Evolutionary conservation across 2,329 filamentous ascomycete genomes (phyloP).

Genomic region (Leptographium lundbergii): DNA sequence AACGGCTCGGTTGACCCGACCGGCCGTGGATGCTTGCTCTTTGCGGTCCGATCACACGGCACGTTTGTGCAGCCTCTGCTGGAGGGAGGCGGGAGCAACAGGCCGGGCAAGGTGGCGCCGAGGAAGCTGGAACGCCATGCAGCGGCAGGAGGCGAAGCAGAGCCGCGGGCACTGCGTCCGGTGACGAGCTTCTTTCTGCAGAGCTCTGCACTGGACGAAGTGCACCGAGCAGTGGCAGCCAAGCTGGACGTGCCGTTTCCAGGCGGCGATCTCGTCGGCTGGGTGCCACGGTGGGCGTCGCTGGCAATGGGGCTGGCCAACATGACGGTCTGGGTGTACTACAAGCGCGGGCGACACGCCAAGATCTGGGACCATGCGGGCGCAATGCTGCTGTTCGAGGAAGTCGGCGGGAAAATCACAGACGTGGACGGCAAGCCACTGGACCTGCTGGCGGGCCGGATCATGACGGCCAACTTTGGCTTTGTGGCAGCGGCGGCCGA

Average conservation of each 20-base stretch:
- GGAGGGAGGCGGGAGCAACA: neutral
- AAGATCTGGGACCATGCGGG: constrained; percentile 51
- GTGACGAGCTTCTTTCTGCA: constrained; percentile 34
- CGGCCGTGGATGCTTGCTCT: constrained; percentile 35
- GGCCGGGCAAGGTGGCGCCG: neutral
- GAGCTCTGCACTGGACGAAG: constrained; percentile 33
- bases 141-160: constrained; percentile 8
- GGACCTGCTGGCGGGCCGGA: constrained; percentile 35
- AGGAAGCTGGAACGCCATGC: constrained; percentile 21
- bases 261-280: constrained; percentile 40
- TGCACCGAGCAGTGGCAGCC: constrained; percentile 31
- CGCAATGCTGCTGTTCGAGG: constrained; percentile 45
- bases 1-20: constrained; percentile 31
- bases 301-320: constrained; percentile 41
- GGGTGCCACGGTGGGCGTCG: constrained; percentile 43
- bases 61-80: constrained; percentile 31
- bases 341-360: constrained; percentile 29
- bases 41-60: constrained; percentile 34
- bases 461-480: constrained; percentile 37
- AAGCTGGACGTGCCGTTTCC: constrained; percentile 29
- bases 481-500: constrained; percentile 39
- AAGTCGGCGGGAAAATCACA: constrained; percentile 41
- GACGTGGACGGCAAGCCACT: constrained; percentile 39
- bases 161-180: constrained; percentile 21
- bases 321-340: constrained; percentile 45